These are phyloP conservation scores for Xylaria intraflava DNA, from an alignment of 495 filamentous ascomycete genomes.

Conservation along the genomic window DNA sequence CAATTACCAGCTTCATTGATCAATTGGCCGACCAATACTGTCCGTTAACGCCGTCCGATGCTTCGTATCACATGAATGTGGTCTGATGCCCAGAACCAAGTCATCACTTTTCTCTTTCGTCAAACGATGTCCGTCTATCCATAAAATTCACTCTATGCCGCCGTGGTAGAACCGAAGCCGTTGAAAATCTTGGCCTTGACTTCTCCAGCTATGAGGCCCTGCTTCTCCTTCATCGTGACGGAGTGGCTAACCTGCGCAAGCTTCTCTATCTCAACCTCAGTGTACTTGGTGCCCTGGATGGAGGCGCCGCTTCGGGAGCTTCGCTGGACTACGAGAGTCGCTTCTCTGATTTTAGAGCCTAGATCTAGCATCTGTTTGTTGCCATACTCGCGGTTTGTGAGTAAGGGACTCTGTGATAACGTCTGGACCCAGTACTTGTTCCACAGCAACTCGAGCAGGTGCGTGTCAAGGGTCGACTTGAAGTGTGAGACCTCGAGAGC, in stretches of 20 bases:
- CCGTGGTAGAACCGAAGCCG: constrained; percentile 41
- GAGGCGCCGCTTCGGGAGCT: constrained; percentile 10
- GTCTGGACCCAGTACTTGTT: constrained; percentile 99
- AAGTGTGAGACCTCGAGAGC: constrained; percentile 84
- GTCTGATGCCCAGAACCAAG: not conserved
- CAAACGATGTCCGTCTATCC: not conserved
- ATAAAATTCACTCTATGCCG: not conserved
- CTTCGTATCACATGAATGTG: constrained; percentile 9
- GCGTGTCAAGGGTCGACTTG: constrained; percentile 81
- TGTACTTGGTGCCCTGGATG: constrained; percentile 5
- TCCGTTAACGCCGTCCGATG: constrained; percentile 9
- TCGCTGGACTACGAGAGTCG: constrained; percentile 41
- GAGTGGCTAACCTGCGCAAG: constrained; percentile 71
- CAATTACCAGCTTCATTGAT: not conserved
- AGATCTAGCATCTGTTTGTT: constrained; percentile 91
- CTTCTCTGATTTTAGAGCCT: constrained; percentile 66
- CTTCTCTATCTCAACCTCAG: constrained; percentile 67
- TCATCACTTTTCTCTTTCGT: not conserved
- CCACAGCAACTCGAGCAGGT: constrained; percentile 84
- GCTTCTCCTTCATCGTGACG: constrained; percentile 78
- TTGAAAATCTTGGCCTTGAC: constrained; percentile 85
- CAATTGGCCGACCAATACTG: not conserved
- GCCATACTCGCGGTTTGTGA: constrained; percentile 87
- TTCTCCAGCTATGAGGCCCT: constrained; percentile 72
- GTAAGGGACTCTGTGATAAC: constrained; percentile 87